phyloP scores from a whole-genome alignment of 495 filamentous ascomycete species.

The Aspergillus avenaceus region DNA sequence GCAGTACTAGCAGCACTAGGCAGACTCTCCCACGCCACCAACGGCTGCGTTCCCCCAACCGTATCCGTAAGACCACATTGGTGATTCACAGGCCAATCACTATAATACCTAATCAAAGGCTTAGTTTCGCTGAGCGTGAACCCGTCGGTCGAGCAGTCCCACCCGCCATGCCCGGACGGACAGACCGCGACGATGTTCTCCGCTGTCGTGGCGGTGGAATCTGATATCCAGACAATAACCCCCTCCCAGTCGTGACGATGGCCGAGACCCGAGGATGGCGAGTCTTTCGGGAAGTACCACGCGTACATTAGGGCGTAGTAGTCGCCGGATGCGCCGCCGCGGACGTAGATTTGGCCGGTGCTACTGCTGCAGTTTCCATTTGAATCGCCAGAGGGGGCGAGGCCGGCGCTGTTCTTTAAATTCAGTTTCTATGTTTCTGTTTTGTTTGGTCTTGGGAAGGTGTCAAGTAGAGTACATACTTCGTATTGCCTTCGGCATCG shows the following conservation, averaged over 20 bases:
- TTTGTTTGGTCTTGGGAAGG: not conserved
- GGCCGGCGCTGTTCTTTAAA: slow-evolving; percentile 30
- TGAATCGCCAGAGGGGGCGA: slow-evolving; percentile 30
- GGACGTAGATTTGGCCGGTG: slow-evolving; percentile 50
- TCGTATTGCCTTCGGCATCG: slow-evolving; percentile 44
- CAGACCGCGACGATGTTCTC: slow-evolving; percentile 49
- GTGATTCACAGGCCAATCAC: slow-evolving; percentile 48
- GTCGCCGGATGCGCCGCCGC: slow-evolving; percentile 29
- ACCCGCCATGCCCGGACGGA: slow-evolving; percentile 48
- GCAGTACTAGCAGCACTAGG: slow-evolving; percentile 32
- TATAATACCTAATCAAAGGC: slow-evolving; percentile 45
- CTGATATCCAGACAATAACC: slow-evolving; percentile 43
- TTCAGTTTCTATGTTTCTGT: not conserved
- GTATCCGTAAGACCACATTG: slow-evolving; percentile 37
- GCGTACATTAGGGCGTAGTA: slow-evolving; percentile 48
- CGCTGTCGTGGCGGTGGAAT: slow-evolving; percentile 27
- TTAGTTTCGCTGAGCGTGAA: slow-evolving; percentile 34
- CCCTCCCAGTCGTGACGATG: slow-evolving; percentile 53
- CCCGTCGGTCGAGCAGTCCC: slow-evolving; percentile 41
- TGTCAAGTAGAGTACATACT: slow-evolving; percentile 31
- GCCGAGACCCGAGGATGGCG: slow-evolving; percentile 37
- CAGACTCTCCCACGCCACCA: slow-evolving; percentile 53
- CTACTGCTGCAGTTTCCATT: slow-evolving; percentile 37
- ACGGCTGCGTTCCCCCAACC: slow-evolving; percentile 47
- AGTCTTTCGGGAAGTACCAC: slow-evolving; percentile 52